Conservation (phyloP, 2,329 filamentous ascomycete species). For the Aspergillus oerlinghausenensis region DNA sequence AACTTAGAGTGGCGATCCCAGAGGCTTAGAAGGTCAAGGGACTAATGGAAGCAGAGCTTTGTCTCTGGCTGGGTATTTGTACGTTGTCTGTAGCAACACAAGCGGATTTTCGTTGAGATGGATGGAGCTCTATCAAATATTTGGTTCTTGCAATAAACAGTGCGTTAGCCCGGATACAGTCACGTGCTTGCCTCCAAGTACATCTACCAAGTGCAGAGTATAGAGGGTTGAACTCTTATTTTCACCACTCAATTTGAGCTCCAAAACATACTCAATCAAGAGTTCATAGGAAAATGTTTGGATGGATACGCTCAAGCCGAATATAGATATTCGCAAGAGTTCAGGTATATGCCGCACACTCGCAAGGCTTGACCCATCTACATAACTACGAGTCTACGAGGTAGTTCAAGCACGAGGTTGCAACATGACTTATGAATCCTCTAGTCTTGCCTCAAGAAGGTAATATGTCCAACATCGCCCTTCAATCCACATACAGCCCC, state of each 20-base stretch:
- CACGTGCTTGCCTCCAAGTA: slow-evolving; percentile 12
- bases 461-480: slow-evolving; percentile 40
- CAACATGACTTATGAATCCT: neutral
- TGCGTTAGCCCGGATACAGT: slow-evolving; percentile 19
- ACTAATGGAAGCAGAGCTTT: neutral
- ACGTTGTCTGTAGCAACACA: neutral
- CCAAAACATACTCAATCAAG: no score
- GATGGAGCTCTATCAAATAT: slow-evolving; percentile 13
- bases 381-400: neutral
- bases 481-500: slow-evolving; percentile 45
- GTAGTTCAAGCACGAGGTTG: no score
- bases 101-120: neutral
- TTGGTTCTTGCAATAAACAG: slow-evolving; percentile 20
- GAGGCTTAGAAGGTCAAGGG: neutral
- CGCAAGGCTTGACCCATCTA: neutral
- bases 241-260: neutral
- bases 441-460: slow-evolving; percentile 46
- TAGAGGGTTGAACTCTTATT: neutral
- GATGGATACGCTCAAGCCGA: neutral
- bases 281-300: neutral
- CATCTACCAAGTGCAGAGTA: neutral
- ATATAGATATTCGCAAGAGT: neutral
- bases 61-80: neutral
- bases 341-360: no score
- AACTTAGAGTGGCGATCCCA: neutral